Percentiles rank a stretch among this genome's conserved stretches.
Evolutionary conservation across 768 basidiomycete species (phyloP).

Genomic region (Postia placenta): DNA sequence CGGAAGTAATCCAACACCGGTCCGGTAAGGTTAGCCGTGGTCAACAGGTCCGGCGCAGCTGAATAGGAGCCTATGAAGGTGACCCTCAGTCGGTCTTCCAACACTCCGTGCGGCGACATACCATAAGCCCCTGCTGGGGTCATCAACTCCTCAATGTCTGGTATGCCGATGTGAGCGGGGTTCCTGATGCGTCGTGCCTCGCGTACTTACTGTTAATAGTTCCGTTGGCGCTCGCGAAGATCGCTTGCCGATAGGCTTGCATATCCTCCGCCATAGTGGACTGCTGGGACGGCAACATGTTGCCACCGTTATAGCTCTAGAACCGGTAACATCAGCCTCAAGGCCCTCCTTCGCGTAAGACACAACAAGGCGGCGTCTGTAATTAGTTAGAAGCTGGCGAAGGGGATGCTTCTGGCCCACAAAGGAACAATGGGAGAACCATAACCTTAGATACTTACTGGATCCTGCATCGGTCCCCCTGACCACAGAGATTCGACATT

Average conservation of each 20-base stretch:
- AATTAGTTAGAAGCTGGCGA: too few species aligned
- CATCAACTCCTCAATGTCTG: constrained; percentile 51
- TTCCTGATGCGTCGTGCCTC: too few species aligned
- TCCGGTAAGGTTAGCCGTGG: constrained; percentile 33
- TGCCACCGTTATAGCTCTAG: constrained; percentile 68
- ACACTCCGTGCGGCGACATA: constrained; percentile 17
- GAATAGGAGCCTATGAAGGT: constrained; percentile 55
- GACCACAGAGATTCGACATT: constrained; percentile 78
- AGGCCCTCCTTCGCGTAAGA: too few species aligned
- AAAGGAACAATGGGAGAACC: not conserved
- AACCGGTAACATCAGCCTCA: too few species aligned
- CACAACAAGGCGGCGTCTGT: too few species aligned
- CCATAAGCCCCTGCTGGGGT: constrained; percentile 58
- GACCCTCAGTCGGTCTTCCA: not conserved
- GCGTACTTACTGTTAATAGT: constrained; percentile 45
- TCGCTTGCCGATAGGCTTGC: constrained; percentile 45
- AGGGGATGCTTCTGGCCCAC: not conserved
- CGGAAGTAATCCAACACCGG: constrained; percentile 41
- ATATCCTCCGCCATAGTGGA: constrained; percentile 40
- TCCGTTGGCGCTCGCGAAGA: constrained; percentile 54
- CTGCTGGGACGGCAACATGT: constrained; percentile 43
- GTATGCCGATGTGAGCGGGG: not conserved
- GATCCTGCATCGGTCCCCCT: constrained; percentile 65
- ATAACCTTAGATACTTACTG: constrained; percentile 34
- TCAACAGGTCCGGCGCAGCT: constrained; percentile 55